Evolutionary conservation across 768 basidiomycete species (phyloP).

Genomic region (Gloeopeniophorella convolvens): DNA sequence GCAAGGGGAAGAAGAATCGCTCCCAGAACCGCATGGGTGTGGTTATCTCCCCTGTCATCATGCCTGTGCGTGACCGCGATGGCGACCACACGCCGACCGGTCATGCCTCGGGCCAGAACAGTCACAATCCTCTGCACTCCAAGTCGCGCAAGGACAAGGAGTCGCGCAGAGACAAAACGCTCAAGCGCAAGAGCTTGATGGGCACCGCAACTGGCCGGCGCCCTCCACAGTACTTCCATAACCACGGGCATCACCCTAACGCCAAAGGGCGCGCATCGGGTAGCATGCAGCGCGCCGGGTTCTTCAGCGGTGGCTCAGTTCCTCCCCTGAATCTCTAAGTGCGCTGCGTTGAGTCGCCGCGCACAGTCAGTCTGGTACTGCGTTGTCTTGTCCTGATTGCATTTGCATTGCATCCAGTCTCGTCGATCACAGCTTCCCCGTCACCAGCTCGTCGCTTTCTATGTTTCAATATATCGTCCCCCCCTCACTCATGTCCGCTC

Average conservation of each 20-base stretch:
- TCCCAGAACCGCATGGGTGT: constrained; percentile 28
- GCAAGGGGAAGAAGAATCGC: constrained; percentile 28
- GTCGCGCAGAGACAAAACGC: constrained; percentile 53
- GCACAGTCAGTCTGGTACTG: not conserved
- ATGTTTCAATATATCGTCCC: not conserved
- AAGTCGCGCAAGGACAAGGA: constrained; percentile 54
- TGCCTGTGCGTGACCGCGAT: constrained; percentile 40
- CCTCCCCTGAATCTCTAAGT: constrained; percentile 20
- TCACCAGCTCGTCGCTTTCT: not conserved
- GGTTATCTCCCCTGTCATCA: constrained; percentile 44
- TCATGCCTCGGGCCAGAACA: constrained; percentile 26
- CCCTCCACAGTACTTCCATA: constrained; percentile 42
- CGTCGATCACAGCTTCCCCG: not conserved
- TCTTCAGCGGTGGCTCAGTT: constrained; percentile 23
- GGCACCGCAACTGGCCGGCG: constrained; percentile 30
- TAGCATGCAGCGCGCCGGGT: constrained; percentile 43
- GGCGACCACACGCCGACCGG: constrained; percentile 52
- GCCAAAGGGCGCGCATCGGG: constrained; percentile 49
- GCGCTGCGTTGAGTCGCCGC: not conserved
- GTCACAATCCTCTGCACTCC: constrained; percentile 31
- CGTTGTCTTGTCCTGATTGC: not conserved
- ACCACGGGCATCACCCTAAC: constrained; percentile 61
- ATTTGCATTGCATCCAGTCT: not conserved
- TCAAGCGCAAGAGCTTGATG: constrained; percentile 48
- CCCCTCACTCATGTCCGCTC: not conserved